Conservation (phyloP, 163 green algal species). For the Chlamydomonas reinhardtii region DNA sequence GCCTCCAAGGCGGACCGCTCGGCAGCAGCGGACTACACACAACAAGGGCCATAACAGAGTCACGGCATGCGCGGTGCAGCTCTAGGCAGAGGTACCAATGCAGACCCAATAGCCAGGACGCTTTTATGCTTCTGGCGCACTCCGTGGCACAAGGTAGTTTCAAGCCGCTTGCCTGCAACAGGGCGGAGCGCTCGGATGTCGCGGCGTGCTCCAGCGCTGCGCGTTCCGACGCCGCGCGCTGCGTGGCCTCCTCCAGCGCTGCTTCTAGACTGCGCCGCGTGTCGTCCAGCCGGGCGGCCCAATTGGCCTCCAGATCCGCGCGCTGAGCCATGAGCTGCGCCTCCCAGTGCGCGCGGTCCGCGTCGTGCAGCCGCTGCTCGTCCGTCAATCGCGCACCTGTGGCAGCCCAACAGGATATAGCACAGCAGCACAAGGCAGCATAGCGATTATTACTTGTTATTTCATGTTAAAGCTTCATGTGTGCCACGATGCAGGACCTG, state of each 20-base stretch:
- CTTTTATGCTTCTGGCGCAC: too few species aligned
- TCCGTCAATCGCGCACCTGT: slow-evolving; percentile 40
- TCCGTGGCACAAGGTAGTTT: too few species aligned
- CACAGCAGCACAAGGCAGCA: not conserved
- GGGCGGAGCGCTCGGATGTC: not conserved
- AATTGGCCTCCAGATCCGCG: slow-evolving; percentile 28
- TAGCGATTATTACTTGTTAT: too few species aligned
- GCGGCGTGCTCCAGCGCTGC: slow-evolving; percentile 19
- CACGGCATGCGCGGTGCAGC: too few species aligned
- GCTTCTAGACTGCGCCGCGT: slow-evolving; percentile 34
- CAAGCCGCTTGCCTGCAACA: too few species aligned
- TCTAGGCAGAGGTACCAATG: too few species aligned
- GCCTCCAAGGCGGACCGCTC: slow-evolving; percentile 7
- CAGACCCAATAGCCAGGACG: too few species aligned
- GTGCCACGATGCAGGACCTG: too few species aligned
- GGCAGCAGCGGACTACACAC: not conserved
- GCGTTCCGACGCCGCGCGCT: slow-evolving; percentile 12
- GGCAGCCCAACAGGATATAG: not conserved
- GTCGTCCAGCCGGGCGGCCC: slow-evolving; percentile 30
- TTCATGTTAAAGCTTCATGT: too few species aligned
- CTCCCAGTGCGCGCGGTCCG: slow-evolving; percentile 45
- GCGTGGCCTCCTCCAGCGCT: slow-evolving; percentile 22
- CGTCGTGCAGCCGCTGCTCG: slow-evolving; percentile 41
- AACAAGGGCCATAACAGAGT: too few species aligned
- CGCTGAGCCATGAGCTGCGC: slow-evolving; percentile 37